Base-by-base conservation (phyloP, 1,284 basidiomycete genomes). In the Rhodotorula sp. region DNA sequence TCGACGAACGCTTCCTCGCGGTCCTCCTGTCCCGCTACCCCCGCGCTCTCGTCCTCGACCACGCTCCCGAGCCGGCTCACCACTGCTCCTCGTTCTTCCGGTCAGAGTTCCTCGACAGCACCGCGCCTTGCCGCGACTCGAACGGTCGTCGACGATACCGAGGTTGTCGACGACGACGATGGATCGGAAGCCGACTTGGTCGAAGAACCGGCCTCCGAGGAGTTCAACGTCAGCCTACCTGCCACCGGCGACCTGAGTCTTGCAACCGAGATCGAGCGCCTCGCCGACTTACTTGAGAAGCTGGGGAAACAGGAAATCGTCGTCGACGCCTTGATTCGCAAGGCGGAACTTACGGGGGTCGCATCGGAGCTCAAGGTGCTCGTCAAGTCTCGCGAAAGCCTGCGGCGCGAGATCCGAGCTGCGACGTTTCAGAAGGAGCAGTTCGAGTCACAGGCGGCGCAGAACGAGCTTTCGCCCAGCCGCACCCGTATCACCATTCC, bases 291-390 rank as follows among this genome's bases (percentile, higher is more conserved):
- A 71, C 87, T 96, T 59, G 81, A 83, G 13, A 89, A 89, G 76
- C 81, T 94, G 13, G 85, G 89, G 74, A 85, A 87, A 2, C 95
- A 98, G 76, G 88, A 91, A 62, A 81, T 85, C 26, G 89, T 94
- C 81, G 84, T 99, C 20, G 88, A 90, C 69, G 89, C 88, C 1
- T 83, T 98, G 44, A 90, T 96, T 75, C 88, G 90, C 73, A 94
- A 95, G 79, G 95, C 95, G 0, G 95, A 98, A 78, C 82, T 98
- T 53, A 93, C 92, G 0, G 95, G 94, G 0, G 91, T 93, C 76
- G 86, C 85, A 3, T 87, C 90, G 75, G 94, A 98, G 80, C 84
- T 94, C 31, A 86, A 86, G 64, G 84, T 98, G 28, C 85, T 98
- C 57, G 86, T 84, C 59, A 90, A 87, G 73, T 94, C 92, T 1